Evolutionary conservation across 345 rosid genomes (phyloP).

Genomic region (Eucalyptus grandis): DNA sequence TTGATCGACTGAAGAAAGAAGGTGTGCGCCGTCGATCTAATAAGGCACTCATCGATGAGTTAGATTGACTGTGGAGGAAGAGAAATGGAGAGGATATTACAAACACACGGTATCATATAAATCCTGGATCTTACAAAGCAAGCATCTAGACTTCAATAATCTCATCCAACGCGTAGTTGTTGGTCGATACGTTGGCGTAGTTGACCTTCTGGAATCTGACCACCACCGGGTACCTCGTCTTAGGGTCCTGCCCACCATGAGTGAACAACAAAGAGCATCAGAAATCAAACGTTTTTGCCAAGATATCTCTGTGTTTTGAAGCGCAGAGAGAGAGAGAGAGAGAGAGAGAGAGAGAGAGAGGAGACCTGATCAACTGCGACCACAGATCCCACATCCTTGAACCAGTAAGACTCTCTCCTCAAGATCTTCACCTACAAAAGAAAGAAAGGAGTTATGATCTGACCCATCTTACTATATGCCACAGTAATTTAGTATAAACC

Average conservation of each 20-base stretch:
- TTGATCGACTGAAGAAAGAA: neutral
- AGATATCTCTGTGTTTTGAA: neutral
- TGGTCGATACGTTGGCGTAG: constrained; percentile 20
- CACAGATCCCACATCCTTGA: constrained; percentile 9
- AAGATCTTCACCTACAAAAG: constrained; percentile 9
- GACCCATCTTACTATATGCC: neutral
- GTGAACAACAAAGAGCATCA: neutral
- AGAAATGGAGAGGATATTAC: neutral
- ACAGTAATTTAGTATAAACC: neutral
- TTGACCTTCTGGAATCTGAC: constrained; percentile 19
- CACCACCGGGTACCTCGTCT: constrained; percentile 22
- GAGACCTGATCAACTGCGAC: constrained; percentile 20
- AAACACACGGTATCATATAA: neutral
- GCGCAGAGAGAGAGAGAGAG: neutral
- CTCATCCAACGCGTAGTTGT: constrained; percentile 24
- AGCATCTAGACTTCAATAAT: neutral
- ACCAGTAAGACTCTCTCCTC: constrained; percentile 20
- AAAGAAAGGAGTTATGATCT: neutral
- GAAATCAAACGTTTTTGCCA: neutral
- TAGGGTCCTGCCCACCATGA: constrained; percentile 8
- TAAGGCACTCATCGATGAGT: neutral
- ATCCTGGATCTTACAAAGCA: neutral
- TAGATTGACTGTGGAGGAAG: neutral
- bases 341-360: neutral
- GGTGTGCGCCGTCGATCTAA: neutral